Evolutionary conservation across 1,284 basidiomycete genomes (phyloP), one percentile per base, ranked within the genome.

Genomic region (Marasmius sp.): DNA sequence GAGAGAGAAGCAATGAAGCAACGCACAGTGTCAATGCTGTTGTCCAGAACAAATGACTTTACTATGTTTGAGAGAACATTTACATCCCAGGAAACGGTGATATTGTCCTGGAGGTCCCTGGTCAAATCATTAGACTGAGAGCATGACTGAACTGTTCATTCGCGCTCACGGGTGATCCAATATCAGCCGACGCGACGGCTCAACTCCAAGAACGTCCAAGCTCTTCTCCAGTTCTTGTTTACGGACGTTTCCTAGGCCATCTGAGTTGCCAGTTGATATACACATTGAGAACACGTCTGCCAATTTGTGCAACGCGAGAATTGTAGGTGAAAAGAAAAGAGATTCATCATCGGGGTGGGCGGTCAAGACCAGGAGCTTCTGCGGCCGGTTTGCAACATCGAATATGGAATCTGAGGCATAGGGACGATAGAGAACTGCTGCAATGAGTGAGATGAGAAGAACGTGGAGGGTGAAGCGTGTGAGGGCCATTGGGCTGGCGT

Each of bases 291-390:
- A 84, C 41, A 33, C 22, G 12, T 54, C 22, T 36, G 6, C 65
- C 59, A 39, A 59, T 61, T 27, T 18, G 43, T 20, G 53, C 51
- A 92, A 76, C 2, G 86, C 80, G 34, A 87, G 77, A 11, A 97
- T 71, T 0, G 91, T 91, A 0, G 95, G 94, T 0, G 88, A 89
- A 71, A 97, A 97, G 80, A 97, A 97, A 82, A 96, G 86, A 70
- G 87, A 88, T 77, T 97, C 95, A 71, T 97, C 95, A 71, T 97
- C 95, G 1, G 94, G 94, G 69, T 96, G 94, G 10, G 94, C 93
- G 0, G 92, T 95, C 50, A 96, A 75, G 2, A 95, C 71, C 33
- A 96, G 79, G 48, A 91, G 67, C 18, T 74, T 74, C n/a, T 53
- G 58, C 57, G 27, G 62, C 75, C 53, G 71, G 61, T 14, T 63